Conservation (phyloP, 2,329 filamentous ascomycete species). For the Phoma sp. region DNA sequence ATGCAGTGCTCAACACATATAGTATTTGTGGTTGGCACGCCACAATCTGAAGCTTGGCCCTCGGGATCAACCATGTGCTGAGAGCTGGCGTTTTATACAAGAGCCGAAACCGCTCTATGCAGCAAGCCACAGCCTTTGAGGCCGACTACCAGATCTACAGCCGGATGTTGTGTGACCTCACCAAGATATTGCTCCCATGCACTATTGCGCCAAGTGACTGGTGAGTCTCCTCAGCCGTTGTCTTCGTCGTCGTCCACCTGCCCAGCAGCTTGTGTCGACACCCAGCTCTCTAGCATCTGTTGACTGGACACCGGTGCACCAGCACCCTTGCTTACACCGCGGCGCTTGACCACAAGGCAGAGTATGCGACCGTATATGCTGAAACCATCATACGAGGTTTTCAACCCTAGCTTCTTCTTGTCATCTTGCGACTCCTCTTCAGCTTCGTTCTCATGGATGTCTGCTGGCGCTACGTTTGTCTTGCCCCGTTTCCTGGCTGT, state of each 20-base stretch:
- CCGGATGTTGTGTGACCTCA: not conserved
- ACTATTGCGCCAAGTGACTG: not conserved
- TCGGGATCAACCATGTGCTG: not conserved
- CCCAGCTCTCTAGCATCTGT: slow-evolving; percentile 52
- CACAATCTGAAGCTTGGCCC: not conserved
- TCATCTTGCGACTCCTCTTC: slow-evolving; percentile 66
- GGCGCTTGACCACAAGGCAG: slow-evolving; percentile 85
- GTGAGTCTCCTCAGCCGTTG: slow-evolving; percentile 26
- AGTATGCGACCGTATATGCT: slow-evolving; percentile 93
- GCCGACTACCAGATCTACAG: not conserved
- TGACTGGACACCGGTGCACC: slow-evolving; percentile 39
- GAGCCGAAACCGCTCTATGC: not conserved
- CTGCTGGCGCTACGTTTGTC: slow-evolving; percentile 19
- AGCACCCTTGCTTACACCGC: slow-evolving; percentile 48
- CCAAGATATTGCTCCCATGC: not conserved
- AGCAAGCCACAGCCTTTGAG: not conserved
- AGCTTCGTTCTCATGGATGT: slow-evolving; percentile 27
- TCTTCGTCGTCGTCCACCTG: slow-evolving; percentile 46
- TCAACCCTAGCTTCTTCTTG: slow-evolving; percentile 89
- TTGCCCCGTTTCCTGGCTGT: slow-evolving; percentile 26
- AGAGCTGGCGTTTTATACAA: not conserved
- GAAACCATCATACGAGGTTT: slow-evolving; percentile 92
- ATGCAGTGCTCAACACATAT: not conserved
- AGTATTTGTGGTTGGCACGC: not conserved
- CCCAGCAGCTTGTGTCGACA: slow-evolving; percentile 51